A percentile compares a stretch with the other conserved stretches of the same genome.
phyloP scores from a whole-genome alignment of 495 filamentous ascomycete genomes.

The Pyronema omphalodes region DNA sequence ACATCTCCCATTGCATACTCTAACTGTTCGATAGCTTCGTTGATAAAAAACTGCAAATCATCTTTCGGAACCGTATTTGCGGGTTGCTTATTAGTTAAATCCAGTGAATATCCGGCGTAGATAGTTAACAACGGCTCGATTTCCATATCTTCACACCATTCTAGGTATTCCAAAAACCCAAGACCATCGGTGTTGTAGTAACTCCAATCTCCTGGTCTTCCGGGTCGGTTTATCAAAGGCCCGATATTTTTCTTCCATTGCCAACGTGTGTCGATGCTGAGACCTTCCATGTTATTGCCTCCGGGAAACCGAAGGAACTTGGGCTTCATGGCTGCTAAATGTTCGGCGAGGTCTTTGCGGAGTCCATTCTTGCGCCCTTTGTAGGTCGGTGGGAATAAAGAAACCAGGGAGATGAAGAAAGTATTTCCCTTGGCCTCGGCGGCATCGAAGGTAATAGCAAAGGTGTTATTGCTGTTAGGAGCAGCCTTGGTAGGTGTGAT shows the following conservation, averaged over 20 bases:
- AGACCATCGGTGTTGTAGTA: slow-evolving; percentile 36
- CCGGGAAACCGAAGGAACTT: slow-evolving; percentile 46
- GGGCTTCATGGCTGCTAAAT: slow-evolving; percentile 35
- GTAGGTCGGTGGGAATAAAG: slow-evolving; percentile 50
- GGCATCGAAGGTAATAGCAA: slow-evolving; percentile 40
- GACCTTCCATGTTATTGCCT: slow-evolving; percentile 48
- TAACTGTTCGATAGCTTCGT: slow-evolving; percentile 47
- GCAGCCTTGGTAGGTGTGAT: slow-evolving; percentile 29
- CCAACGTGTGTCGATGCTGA: slow-evolving; percentile 36
- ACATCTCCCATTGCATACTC: slow-evolving; percentile 43
- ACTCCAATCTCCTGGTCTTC: slow-evolving; percentile 40
- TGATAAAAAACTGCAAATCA: slow-evolving; percentile 31
- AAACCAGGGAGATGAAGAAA: slow-evolving; percentile 46
- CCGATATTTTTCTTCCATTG: slow-evolving; percentile 54
- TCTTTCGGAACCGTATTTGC: slow-evolving; percentile 27
- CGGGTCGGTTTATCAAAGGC: slow-evolving; percentile 41
- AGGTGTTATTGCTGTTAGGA: slow-evolving; percentile 45
- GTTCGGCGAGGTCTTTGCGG: slow-evolving; percentile 38
- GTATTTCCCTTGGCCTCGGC: slow-evolving; percentile 28
- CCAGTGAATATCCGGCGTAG: slow-evolving; percentile 45
- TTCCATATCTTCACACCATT: slow-evolving; percentile 46
- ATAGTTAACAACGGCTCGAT: slow-evolving; percentile 40
- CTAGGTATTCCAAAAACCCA: slow-evolving; percentile 44
- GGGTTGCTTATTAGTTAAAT: slow-evolving; percentile 24
- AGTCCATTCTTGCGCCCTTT: slow-evolving; percentile 44